Evolutionary conservation across 805 yeast species (phyloP), one percentile per base, ranked within the genome.

Genomic region (Zygosaccharomyces pseudorouxii): DNA sequence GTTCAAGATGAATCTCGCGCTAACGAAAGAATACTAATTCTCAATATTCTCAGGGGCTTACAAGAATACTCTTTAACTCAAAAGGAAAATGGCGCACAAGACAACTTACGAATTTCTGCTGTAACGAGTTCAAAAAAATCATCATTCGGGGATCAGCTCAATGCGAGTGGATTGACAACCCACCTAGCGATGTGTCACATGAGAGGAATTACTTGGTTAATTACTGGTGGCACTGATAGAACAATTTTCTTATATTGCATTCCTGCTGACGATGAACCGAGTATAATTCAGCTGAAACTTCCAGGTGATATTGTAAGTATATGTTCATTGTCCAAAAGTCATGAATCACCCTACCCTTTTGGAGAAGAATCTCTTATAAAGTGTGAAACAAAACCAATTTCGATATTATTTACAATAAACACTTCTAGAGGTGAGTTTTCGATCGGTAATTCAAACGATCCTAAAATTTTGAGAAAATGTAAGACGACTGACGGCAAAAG

Each of bases 1-100:
- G 38, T 22, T 3, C 16, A 5, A 48, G 16, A 25, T 19, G 23
- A 18, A 25, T 25, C 9, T 16, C 19, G n/a, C 8, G 6, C 30
- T n/a, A 37, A 23, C 14, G 28, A 35, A 28, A 46, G 22, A 9
- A n/a, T 54, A 5, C n/a, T 48, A 9, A 23, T 49, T 18, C 40
- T 51, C 8, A 52, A 58, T 40, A 8, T 53, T 1, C 45, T 48
- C 7, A 52, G 50, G 44, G 65, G 65, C 3, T 40, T 56, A 9
- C 55, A 48, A 29, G 51, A 52, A 38, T 51, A 46, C 28, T 40
- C 31, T 18, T 12, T 50, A 11, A 16, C 35, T 10, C 10, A 19
- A 14, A 46, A 33, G 11, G 12, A 37, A 8, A 20, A 9, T 23
- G 14, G 22, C 6, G 8, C 12, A 5, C 11, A 25, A 29, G 28